Base-by-base conservation (phyloP, 768 basidiomycete genomes). In the Mycena albidolilacea region DNA sequence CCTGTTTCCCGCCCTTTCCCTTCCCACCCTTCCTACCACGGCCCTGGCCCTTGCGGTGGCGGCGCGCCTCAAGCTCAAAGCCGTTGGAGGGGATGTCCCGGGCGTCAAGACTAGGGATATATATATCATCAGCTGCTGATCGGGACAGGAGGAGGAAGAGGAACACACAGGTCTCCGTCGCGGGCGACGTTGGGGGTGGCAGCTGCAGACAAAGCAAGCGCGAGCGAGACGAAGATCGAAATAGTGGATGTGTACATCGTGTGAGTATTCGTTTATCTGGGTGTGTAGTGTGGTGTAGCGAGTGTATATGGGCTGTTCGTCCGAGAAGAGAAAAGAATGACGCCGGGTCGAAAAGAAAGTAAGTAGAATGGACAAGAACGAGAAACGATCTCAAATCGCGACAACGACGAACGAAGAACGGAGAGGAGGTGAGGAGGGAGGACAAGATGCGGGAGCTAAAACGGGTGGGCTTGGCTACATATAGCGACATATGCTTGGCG, bases 381-480 rank as follows among this genome's bases (percentile, higher is more conserved):
- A 23, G 12, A n/a, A 60, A 60, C 59, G 59, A 60, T 60, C 59
- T 19, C 59, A 9, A 37, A 60, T 60, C 59, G 59, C 21, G 11
- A 58, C 21, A 58, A 58, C 15, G 54, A 30, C 9, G 21, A 7
- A 60, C 30, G 14, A 60, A 60, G 39, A 14, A 14, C 14, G 41
- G 38, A 37, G 59, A 12, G 59, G 17, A 21, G 35, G 39, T 4
- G 14, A 37, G 4, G 39, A 60, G 23, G 7, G 54, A 55, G 21
- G 30, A 30, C 3, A 14, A 55, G 21, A 10, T 23, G 21, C 7
- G 54, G 30, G 30, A 23, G n/a, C n/a, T 10, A 30, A 43, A 43
- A 43, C 10, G 41, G 41, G 14, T 7, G 41, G 30, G 30, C 30
- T 30, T 30, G 30, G 30, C 30, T 30, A 30, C 30, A 30, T 30